Base-by-base conservation (phyloP, 768 basidiomycete species). In the Termitomyces titanicus region DNA sequence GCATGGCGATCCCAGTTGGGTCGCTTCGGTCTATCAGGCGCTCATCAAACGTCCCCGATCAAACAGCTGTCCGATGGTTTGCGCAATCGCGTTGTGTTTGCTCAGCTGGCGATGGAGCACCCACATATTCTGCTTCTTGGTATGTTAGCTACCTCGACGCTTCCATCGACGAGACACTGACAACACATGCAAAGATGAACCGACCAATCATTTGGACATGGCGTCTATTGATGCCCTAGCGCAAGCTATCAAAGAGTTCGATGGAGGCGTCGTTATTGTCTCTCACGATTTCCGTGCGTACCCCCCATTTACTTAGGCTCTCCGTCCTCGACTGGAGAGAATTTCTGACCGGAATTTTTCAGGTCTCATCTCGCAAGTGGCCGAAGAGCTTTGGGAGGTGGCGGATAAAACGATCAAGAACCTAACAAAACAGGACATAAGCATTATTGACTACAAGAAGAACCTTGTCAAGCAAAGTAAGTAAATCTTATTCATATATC, bases 351-450 rank as follows among this genome's bases (percentile, higher is more conserved):
- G 12, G 25, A n/a, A 34, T 51, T 39, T 40, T 56, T 6, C 63
- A 92, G 90, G 91, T 64, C 85, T 98, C 61, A 98, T 98, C 72
- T 89, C 89, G 47, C 95, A 98, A 75, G 96, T 99, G 35, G 97
- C 96, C 37, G 92, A 98, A 68, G 96, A 98, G 70, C 85, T 99
- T 8, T 99, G 97, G 97, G 97, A 99, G 71, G 97, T 99, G 52
- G 92, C 93, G 67, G 82, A 94, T 69, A 88, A 88, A 73, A 93
- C 91, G 67, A 94, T 99, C 69, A 81, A 81, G 70, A 97, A 98
- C 74, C 73, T 99, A 58, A 90, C 94, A 24, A 94, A 88, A 77
- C 78, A 84, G 63, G 94, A 93, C 61, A 93, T 98, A 67, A 86
- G 83, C 47, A 98, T 98, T 67, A 75, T 89, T 31, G 90, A 94